Evolutionary conservation across 441 rosid genomes (phyloP).

Genomic region (Bocquillonia castaneifolia): DNA sequence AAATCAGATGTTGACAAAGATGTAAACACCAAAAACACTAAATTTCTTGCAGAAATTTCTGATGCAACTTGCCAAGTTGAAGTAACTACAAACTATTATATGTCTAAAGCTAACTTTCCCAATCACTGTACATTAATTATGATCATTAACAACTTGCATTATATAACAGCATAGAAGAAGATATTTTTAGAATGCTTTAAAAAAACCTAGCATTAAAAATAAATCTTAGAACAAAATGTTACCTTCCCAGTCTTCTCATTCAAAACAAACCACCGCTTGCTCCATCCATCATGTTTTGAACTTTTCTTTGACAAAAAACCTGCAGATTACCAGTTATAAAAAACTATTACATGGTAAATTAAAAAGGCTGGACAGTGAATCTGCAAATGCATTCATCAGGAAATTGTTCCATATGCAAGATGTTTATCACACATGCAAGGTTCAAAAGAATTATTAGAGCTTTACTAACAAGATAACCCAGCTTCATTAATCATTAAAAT

Average conservation of each 20-base stretch:
- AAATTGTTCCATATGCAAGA: neutral
- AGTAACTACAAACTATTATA: neutral
- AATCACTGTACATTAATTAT: neutral
- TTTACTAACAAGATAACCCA: neutral
- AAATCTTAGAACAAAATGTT: neutral
- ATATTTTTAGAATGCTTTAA: neutral
- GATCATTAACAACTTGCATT: no score
- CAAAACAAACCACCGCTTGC: slow-evolving; percentile 90
- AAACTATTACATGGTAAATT: neutral
- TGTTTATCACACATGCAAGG: neutral
- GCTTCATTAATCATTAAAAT: neutral
- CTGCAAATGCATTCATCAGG: neutral
- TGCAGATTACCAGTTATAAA: neutral
- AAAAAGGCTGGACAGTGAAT: neutral
- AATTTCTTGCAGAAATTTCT: no score
- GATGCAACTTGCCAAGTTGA: neutral
- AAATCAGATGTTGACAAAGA: neutral
- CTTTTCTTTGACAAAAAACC: slow-evolving; percentile 63
- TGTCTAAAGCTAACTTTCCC: neutral
- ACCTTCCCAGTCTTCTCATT: slow-evolving; percentile 96
- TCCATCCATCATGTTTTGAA: slow-evolving; percentile 82
- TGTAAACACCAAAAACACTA: neutral
- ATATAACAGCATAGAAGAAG: neutral
- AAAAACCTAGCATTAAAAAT: neutral
- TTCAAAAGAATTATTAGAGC: neutral